Evolutionary conservation across 2,329 filamentous ascomycete species (phyloP).

Genomic region (Rutstroemia sp.): DNA sequence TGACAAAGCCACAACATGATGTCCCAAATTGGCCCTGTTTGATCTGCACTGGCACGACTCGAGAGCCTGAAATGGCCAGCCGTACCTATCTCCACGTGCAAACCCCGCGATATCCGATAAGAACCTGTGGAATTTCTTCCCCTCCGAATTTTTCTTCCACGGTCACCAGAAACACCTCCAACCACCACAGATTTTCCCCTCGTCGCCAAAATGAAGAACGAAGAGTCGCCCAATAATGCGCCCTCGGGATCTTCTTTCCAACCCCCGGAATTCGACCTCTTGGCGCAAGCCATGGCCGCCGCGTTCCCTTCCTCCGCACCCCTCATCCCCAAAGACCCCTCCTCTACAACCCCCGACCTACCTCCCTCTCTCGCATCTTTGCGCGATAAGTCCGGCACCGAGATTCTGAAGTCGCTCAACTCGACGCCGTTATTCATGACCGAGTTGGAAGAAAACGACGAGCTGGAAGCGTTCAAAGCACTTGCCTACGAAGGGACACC

Average conservation of each 20-base stretch:
- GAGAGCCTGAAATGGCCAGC: neutral
- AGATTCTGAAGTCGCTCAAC: slow-evolving; percentile 58
- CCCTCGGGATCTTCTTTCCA: slow-evolving; percentile 5
- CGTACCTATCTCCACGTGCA: slow-evolving; percentile 9
- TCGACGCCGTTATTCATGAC: slow-evolving; percentile 92
- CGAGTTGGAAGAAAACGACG: slow-evolving; percentile 74
- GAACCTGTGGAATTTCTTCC: slow-evolving; percentile 1
- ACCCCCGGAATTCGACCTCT: slow-evolving; percentile 17
- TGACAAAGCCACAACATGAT: no score
- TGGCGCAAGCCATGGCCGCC: slow-evolving; percentile 24
- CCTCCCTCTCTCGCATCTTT: slow-evolving; percentile 52
- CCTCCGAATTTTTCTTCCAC: slow-evolving; percentile 9
- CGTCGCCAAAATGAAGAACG: slow-evolving; percentile 23
- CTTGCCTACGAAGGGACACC: slow-evolving; percentile 89
- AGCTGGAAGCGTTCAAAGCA: slow-evolving; percentile 80
- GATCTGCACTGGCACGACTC: no score
- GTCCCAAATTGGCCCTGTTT: no score
- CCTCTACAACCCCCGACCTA: slow-evolving; percentile 30
- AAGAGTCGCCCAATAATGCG: slow-evolving; percentile 22
- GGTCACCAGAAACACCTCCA: neutral
- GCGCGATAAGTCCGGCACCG: slow-evolving; percentile 48
- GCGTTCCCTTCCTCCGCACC: slow-evolving; percentile 5
- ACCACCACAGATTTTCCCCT: neutral
- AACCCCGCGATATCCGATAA: slow-evolving; percentile 4
- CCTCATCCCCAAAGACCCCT: slow-evolving; percentile 19